These are phyloP conservation scores for Sugiyamaella marilandica DNA, from an alignment of 805 yeast species.

Conservation along the genomic window DNA sequence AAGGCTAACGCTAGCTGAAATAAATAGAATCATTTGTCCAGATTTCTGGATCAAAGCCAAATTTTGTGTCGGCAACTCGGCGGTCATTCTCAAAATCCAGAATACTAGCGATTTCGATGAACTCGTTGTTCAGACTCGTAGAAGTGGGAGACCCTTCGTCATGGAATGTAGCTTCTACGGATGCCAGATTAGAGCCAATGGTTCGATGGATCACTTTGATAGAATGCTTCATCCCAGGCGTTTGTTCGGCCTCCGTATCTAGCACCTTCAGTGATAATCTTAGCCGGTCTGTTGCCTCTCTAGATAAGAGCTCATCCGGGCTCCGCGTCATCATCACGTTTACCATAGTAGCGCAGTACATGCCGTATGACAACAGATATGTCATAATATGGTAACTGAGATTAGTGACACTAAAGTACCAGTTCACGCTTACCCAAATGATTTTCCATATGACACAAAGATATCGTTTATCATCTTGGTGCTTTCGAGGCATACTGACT, in stretches of 20 bases:
- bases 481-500: constrained; percentile 3
- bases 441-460: constrained; percentile 2
- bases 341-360: constrained; percentile 6
- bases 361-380: constrained; percentile 4
- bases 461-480: constrained; percentile 5
- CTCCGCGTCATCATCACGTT: constrained; percentile 3
- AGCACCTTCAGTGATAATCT: constrained; percentile 4
- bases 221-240: constrained; percentile 7
- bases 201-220: neutral
- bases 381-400: constrained; percentile 2
- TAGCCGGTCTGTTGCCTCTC: constrained; percentile 5
- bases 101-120: neutral
- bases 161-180: neutral
- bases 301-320: neutral
- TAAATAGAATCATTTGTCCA: constrained; percentile 4
- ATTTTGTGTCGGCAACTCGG: constrained; percentile 1
- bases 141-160: neutral
- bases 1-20: neutral
- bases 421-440: constrained; percentile 1
- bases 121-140: neutral
- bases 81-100: neutral
- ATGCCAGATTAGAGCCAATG: neutral
- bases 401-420: neutral
- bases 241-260: constrained; percentile 6
- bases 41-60: constrained; percentile 7